A percentile compares a stretch with the other conserved stretches of the same genome.
These are phyloP conservation scores for Benincasa hispida DNA, from an alignment of 306 rosid genomes.

Conservation along the genomic window DNA sequence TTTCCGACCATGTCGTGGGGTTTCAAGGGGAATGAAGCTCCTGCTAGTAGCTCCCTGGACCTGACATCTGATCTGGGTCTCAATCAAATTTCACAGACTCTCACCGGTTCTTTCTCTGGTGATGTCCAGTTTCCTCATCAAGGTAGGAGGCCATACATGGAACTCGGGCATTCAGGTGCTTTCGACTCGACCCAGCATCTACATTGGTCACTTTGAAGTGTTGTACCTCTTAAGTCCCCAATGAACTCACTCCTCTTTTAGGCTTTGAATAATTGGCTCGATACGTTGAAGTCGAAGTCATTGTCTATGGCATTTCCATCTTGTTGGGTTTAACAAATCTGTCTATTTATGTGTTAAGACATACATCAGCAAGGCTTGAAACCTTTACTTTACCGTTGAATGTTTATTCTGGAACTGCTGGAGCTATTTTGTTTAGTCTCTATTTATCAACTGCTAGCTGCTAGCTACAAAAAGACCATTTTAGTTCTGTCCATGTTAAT, in stretches of 20 bases:
- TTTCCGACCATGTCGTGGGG: constrained; percentile 48
- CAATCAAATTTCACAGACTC: constrained; percentile 54
- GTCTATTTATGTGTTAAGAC: neutral
- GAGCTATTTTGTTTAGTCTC: neutral
- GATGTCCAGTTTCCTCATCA: constrained; percentile 45
- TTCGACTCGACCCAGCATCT: constrained; percentile 38
- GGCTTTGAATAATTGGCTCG: neutral
- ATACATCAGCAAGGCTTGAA: neutral
- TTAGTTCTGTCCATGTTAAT: too few species aligned
- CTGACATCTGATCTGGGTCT: constrained; percentile 44
- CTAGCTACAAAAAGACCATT: neutral
- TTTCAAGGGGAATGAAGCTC: constrained; percentile 43
- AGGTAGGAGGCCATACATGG: constrained; percentile 64
- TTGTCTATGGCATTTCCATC: neutral
- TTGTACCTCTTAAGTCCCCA: neutral
- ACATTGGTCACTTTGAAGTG: constrained; percentile 62
- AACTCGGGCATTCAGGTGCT: constrained; percentile 35
- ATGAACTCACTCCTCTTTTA: neutral
- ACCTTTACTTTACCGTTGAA: neutral
- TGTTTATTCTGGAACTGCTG: neutral
- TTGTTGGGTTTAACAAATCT: neutral
- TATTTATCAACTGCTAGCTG: neutral
- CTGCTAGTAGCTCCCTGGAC: constrained; percentile 29
- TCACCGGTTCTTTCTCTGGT: constrained; percentile 23
- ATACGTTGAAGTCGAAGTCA: neutral